A percentile compares a stretch with the other conserved stretches of the same genome.
phyloP scores from a whole-genome alignment of 2,329 filamentous ascomycete genomes.

The Trichoderma aggressivum region DNA sequence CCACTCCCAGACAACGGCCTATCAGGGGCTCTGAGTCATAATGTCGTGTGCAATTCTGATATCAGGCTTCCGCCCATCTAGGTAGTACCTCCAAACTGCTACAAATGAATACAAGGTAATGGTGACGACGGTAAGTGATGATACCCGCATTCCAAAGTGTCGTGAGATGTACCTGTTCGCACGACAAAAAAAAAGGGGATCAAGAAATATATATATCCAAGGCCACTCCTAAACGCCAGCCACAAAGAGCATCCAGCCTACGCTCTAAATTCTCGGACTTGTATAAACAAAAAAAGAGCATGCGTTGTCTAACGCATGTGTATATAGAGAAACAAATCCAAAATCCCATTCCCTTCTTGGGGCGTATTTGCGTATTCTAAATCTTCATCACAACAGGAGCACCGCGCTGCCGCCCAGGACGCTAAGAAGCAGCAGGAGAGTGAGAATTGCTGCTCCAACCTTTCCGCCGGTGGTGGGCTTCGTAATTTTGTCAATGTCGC shows the following conservation, averaged over 20 bases:
- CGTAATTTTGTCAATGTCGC: slow-evolving; percentile 26
- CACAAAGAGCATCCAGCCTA: slow-evolving; percentile 4
- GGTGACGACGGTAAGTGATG: slow-evolving; percentile 5
- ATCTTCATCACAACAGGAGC: slow-evolving; percentile 37
- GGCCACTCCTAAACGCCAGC: slow-evolving; percentile 16
- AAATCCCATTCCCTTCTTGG: neutral
- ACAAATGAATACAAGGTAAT: slow-evolving; percentile 13
- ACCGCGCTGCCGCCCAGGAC: slow-evolving; percentile 50
- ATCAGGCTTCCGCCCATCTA: slow-evolving; percentile 12
- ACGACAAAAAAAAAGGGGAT: neutral
- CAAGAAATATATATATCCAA: slow-evolving; percentile 9
- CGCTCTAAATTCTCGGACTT: slow-evolving; percentile 7
- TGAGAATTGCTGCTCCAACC: slow-evolving; percentile 56
- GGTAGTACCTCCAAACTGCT: slow-evolving; percentile 10
- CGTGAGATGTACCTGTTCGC: neutral
- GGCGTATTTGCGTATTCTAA: neutral
- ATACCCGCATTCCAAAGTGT: neutral
- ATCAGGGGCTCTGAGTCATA: neutral
- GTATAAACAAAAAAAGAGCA: neutral
- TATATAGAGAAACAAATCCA: slow-evolving; percentile 12
- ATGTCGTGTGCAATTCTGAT: slow-evolving; percentile 17
- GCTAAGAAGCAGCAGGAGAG: slow-evolving; percentile 47
- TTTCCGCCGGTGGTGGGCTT: slow-evolving; percentile 49
- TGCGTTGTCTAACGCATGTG: neutral
- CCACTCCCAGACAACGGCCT: neutral